Evolutionary conservation across 306 rosid species (phyloP), one percentile per base, ranked within the genome.

Genomic region (Echinosophora koreensis): DNA sequence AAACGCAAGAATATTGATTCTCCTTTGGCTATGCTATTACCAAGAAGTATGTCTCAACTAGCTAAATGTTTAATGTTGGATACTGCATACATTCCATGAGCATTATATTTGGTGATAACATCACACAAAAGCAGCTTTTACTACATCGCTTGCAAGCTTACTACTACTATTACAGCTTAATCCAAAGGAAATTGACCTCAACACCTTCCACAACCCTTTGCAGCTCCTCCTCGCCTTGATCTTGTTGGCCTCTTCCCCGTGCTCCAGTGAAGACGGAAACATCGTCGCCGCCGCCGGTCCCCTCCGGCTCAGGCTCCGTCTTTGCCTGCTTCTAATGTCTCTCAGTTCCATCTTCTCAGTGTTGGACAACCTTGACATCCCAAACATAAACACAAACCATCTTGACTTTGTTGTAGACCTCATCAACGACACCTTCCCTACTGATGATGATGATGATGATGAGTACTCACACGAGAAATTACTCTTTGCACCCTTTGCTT

Each of bases 331-430:
- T 71, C 78, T 88, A 2, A 94, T 90, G 69, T 92, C 93, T 14
- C 84, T 60, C 57, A 92, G 78, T 39, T 88, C 86, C 95, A 94
- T 89, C 86, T 86, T 87, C 86, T 87, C 90, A 7, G 77, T 66
- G 5, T 84, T 87, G 27, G 85, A 50, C 71, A 68, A 66, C 56
- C 44, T 72, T 1, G 88, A 30, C 85, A 89, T 83, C 49, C 97
- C 94, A 66, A 94, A 92, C 86, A 88, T 34, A 2, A 84, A 85
- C 83, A 92, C 46, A 75, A 76, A 80, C 98, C 97, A 92, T 28
- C 87, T 80, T 5, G 92, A 84, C 74, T 88, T 90, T 27, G 82
- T 74, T 0, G 82, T 42, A 5, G 89, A 62, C 41, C 88, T 76
- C 51, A 88, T 12, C 41, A 87, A 15, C 2, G 94, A 74, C 6